Evolutionary conservation across 1,284 basidiomycete species (phyloP).

Genomic region (Ustilago tritici): DNA sequence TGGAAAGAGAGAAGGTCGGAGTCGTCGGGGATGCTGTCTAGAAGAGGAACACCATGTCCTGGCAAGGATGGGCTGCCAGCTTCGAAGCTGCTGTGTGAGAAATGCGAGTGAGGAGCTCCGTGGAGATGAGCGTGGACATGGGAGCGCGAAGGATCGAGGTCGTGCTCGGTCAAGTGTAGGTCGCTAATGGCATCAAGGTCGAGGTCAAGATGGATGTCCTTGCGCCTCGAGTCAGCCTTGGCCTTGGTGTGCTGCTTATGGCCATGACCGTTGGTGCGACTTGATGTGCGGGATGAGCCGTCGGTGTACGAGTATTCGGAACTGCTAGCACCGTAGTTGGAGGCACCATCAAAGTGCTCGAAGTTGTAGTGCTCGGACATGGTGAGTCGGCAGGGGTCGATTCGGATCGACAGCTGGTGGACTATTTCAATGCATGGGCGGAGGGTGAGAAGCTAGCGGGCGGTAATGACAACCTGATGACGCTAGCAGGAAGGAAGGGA

Average conservation of each 20-base stretch:
- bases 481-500: neutral
- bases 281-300: slow-evolving; percentile 8
- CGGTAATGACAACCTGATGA: neutral
- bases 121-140: slow-evolving; percentile 13
- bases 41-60: slow-evolving; percentile 5
- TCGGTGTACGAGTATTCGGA: slow-evolving; percentile 55
- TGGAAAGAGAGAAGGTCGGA: slow-evolving; percentile 28
- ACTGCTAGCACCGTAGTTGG: slow-evolving; percentile 38
- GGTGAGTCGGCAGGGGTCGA: slow-evolving; percentile 24
- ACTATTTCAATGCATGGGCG: slow-evolving; percentile 25
- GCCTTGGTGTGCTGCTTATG: slow-evolving; percentile 26
- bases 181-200: slow-evolving; percentile 59
- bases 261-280: slow-evolving; percentile 16
- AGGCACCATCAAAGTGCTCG: slow-evolving; percentile 62
- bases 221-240: slow-evolving; percentile 13
- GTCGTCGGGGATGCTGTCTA: slow-evolving; percentile 28
- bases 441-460: slow-evolving; percentile 3
- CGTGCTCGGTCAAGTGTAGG: slow-evolving; percentile 49
- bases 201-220: slow-evolving; percentile 54
- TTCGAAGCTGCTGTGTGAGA: neutral
- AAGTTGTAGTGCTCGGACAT: slow-evolving; percentile 57
- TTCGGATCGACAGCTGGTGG: slow-evolving; percentile 14
- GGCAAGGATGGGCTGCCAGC: slow-evolving; percentile 4
- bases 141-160: slow-evolving; percentile 35
- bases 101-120: slow-evolving; percentile 7